A percentile compares a stretch with the other conserved stretches of the same genome.
Evolutionary conservation across 345 rosid genomes (phyloP).

Genomic region (Gossypium sturtianum): DNA sequence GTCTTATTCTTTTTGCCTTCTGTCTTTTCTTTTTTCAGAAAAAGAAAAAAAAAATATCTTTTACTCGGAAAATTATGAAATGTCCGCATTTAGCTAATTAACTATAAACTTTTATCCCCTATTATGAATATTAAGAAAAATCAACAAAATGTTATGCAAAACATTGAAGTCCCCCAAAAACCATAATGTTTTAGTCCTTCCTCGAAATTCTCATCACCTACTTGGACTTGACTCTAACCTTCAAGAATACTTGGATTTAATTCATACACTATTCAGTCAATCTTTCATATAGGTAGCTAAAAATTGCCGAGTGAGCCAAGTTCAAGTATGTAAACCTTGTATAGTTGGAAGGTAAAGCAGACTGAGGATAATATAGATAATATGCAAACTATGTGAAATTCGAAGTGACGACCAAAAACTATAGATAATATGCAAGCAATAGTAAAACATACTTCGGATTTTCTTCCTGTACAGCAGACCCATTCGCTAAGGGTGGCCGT

Average conservation of each 20-base stretch:
- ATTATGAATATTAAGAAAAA: no score
- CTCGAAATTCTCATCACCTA: background rate
- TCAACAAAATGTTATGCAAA: background rate
- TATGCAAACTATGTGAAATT: background rate
- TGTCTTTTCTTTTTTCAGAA: no score
- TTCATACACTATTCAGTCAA: background rate
- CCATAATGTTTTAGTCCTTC: background rate
- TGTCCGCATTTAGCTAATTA: no score
- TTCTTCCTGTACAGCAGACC: conserved; percentile 39
- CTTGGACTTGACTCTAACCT: background rate
- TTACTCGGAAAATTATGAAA: no score
- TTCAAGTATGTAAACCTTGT: background rate
- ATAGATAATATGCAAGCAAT: background rate
- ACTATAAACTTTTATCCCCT: background rate
- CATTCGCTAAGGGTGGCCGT: conserved; percentile 50
- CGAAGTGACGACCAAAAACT: background rate
- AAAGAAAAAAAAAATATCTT: no score
- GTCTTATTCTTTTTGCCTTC: no score
- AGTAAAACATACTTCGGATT: conserved; percentile 67
- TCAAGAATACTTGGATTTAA: background rate
- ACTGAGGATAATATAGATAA: background rate
- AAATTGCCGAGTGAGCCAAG: background rate
- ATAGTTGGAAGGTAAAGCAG: background rate
- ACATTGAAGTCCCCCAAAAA: background rate
- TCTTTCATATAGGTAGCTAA: background rate